A percentile compares a stretch with the other conserved stretches of the same genome.
Conservation (phyloP, 2,329 filamentous ascomycete species). For the Xylaria arbuscula region DNA sequence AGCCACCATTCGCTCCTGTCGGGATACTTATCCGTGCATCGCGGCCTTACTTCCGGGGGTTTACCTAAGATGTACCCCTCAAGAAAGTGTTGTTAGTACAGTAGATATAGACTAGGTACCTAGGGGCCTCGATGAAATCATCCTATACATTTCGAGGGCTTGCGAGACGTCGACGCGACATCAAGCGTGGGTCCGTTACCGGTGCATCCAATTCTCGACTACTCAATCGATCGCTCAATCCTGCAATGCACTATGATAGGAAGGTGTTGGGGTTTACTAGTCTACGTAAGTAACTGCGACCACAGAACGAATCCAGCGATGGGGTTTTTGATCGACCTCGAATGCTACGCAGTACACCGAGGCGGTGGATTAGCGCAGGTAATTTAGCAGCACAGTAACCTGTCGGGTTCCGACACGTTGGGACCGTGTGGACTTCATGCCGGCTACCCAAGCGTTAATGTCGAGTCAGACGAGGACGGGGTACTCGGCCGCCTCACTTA, state of each 20-base stretch:
- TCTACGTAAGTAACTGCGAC: conserved; percentile 6
- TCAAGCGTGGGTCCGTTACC: conserved; percentile 12
- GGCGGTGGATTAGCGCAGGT: background rate
- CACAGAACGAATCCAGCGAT: background rate
- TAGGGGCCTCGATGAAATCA: background rate
- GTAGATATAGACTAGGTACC: conserved; percentile 21
- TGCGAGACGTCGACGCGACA: background rate
- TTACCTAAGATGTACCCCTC: background rate
- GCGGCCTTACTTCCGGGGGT: conserved; percentile 30
- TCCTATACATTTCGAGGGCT: conserved; percentile 15
- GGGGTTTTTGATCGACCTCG: conserved; percentile 6
- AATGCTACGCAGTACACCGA: conserved; percentile 1
- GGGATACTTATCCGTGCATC: conserved; percentile 17
- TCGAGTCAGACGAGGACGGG: background rate
- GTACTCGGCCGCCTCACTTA: background rate
- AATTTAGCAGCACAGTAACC: conserved; percentile 18
- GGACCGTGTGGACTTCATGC: conserved; percentile 14
- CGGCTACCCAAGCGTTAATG: conserved; percentile 1
- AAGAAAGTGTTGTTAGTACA: conserved; percentile 5
- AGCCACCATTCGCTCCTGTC: conserved; percentile 15
- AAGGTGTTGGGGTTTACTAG: conserved; percentile 21
- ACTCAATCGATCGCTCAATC: conserved; percentile 10
- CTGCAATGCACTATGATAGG: conserved; percentile 33
- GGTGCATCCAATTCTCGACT: background rate
- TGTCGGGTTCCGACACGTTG: conserved; percentile 24